phyloP scores from a whole-genome alignment of 2,329 filamentous ascomycete species.

The Calonectria pseudoturangicola region DNA sequence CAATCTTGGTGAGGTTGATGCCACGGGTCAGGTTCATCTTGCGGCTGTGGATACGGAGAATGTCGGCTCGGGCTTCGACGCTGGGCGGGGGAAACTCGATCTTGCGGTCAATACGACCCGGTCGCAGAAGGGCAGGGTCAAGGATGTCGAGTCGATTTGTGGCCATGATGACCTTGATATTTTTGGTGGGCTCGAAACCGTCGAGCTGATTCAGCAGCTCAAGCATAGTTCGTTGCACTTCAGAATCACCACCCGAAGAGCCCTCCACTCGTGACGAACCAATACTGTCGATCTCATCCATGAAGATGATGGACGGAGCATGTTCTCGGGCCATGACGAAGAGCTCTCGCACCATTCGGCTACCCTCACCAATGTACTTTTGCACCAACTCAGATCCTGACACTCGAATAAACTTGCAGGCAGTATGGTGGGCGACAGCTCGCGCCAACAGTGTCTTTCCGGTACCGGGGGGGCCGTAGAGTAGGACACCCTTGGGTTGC shows the following conservation, averaged over 20 bases:
- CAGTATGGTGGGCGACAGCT: slow-evolving; percentile 97
- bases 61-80: slow-evolving; percentile 96
- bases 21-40: slow-evolving; percentile 99
- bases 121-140: slow-evolving; percentile 93
- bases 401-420: slow-evolving; percentile 99
- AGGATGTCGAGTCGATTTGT: slow-evolving; percentile 98
- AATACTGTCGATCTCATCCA: slow-evolving; percentile 99
- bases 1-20: slow-evolving; percentile 98
- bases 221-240: slow-evolving; percentile 99
- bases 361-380: slow-evolving; percentile 99
- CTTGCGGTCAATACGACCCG: slow-evolving; percentile 98
- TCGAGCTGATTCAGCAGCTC: slow-evolving; percentile 98
- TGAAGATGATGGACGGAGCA: slow-evolving; percentile 99
- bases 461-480: slow-evolving; percentile 97
- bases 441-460: slow-evolving; percentile 96
- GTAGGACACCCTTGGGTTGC: slow-evolving; percentile 96
- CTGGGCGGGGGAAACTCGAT: slow-evolving; percentile 99
- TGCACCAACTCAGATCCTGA: slow-evolving; percentile 97
- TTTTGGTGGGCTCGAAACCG: slow-evolving; percentile 99
- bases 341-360: slow-evolving; percentile 97
- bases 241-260: slow-evolving; percentile 94
- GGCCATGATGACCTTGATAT: slow-evolving; percentile 99
- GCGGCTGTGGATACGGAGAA: slow-evolving; percentile 96
- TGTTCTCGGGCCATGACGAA: slow-evolving; percentile 99
- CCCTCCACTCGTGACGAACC: slow-evolving; percentile 97